Evolutionary conservation across 192 early-diverging fungal species (phyloP).

Genomic region (Coemansia sp.): DNA sequence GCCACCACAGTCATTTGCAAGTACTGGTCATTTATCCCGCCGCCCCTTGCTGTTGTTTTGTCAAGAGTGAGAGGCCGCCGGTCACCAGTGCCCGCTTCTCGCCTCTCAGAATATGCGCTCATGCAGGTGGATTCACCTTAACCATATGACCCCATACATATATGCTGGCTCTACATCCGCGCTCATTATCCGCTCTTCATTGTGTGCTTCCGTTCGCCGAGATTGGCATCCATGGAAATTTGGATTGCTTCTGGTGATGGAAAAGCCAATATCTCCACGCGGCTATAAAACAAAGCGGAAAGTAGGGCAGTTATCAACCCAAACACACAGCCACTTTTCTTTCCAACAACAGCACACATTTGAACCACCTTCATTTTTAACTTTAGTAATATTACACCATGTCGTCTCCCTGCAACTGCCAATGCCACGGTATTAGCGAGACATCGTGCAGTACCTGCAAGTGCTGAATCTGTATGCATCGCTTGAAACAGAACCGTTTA

Average conservation of each 20-base stretch:
- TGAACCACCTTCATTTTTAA: not conserved
- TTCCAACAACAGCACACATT: not conserved
- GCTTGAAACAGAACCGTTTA: not conserved
- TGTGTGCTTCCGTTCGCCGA: constrained; percentile 1
- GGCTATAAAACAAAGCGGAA: not conserved
- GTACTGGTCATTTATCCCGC: not conserved
- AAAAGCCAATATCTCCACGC: not conserved
- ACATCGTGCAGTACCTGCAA: constrained; percentile 53
- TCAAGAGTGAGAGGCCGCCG: not conserved
- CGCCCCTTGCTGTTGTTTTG: not conserved
- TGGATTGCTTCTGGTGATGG: not conserved
- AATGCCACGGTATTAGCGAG: not conserved
- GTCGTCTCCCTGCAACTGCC: not conserved
- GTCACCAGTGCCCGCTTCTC: not conserved
- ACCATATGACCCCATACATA: constrained; percentile 11
- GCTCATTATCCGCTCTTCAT: not conserved
- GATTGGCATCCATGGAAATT: not conserved
- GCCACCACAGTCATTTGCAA: not conserved
- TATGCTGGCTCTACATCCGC: constrained; percentile 3
- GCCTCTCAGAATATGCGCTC: not conserved
- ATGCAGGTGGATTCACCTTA: not conserved
- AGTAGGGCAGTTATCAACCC: not conserved
- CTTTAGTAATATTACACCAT: not conserved
- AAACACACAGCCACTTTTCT: constrained; percentile 2
- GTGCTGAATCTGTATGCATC: too few species aligned